Percentiles rank a stretch among this genome's conserved stretches.
These are phyloP conservation scores for Zarea fungicola DNA, from an alignment of 2,329 filamentous ascomycete genomes.

Conservation along the genomic window DNA sequence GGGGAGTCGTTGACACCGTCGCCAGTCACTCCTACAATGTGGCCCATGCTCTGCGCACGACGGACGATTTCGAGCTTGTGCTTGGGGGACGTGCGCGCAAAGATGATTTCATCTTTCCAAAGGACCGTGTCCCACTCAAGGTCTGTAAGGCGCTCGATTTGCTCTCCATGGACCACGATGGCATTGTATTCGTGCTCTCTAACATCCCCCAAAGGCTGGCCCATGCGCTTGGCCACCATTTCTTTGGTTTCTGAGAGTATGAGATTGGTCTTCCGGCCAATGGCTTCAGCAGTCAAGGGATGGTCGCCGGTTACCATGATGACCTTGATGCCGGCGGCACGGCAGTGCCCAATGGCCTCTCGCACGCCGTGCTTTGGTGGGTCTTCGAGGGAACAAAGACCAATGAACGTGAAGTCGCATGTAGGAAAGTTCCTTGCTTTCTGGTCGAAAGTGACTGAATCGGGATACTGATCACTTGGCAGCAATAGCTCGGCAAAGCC, in stretches of 20 bases:
- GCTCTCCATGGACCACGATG: background rate
- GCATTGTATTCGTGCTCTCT: background rate
- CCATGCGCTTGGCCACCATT: background rate
- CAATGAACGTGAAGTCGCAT: background rate
- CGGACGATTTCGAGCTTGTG: background rate
- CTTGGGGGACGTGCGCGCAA: background rate
- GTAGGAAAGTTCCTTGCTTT: background rate
- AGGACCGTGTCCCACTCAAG: background rate
- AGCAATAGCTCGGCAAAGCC: background rate
- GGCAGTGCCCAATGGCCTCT: background rate
- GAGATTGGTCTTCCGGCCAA: background rate
- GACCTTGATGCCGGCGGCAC: background rate
- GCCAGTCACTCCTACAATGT: conserved; percentile 42
- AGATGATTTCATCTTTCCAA: background rate
- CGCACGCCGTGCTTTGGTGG: background rate
- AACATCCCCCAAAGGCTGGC: background rate
- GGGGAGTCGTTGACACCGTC: conserved; percentile 72
- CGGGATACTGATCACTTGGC: background rate
- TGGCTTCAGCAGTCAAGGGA: background rate
- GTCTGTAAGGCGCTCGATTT: background rate
- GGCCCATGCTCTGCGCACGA: background rate
- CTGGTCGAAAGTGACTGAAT: background rate
- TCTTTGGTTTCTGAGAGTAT: background rate
- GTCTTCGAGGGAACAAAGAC: background rate
- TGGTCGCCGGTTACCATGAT: background rate